Evolutionary conservation across 306 rosid genomes (phyloP), one percentile per base, ranked within the genome.

Genomic region (Prunus mume): DNA sequence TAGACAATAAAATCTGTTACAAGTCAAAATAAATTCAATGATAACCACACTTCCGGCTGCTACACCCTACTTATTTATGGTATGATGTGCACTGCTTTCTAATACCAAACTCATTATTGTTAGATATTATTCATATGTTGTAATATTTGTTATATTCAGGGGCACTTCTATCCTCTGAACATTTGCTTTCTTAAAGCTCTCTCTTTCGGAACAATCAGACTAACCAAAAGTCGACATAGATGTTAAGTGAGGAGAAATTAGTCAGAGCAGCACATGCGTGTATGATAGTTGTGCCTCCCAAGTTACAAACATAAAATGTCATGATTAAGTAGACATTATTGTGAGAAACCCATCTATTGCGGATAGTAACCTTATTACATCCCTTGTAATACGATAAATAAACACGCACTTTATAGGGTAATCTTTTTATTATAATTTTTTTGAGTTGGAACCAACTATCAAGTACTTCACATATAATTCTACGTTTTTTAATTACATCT

Each of bases 41-140:
- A 34, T 34, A 73, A 66, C 83, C 60, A 41, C 45, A 65, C 52
- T 73, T 43, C 52, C 75, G 83, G 83, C 78, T 67, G 46, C 71
- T 9, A 54, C 69, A 25, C 41, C 28, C 56, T 52, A 38, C 79
- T 43, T 55, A 73, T 58, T 58, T 58, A 58, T 58, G 58, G 2
- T 22, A 17, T 32, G 77, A 73, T 57, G 34, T 15, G 6, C 30
- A 20, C 45, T 55, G 14, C 34, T 50, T 69, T 28, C 61, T 28
- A 50, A 69, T 11, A 18, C 20, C 73, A 24, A 68, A 52, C 32
- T 28, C 4, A 68, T 58, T 24, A 58, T 58, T 58, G 15, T 11
- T 55, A 50, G 19, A 55, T 1, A 56, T n/a, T 0, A n/a, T 52
- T 56, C 12, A 56, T 56, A 9, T 56, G 20, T 56, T 5, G 4